phyloP scores from a whole-genome alignment of 257 asterid genomes.

The Lithospermum erythrorhizon region DNA sequence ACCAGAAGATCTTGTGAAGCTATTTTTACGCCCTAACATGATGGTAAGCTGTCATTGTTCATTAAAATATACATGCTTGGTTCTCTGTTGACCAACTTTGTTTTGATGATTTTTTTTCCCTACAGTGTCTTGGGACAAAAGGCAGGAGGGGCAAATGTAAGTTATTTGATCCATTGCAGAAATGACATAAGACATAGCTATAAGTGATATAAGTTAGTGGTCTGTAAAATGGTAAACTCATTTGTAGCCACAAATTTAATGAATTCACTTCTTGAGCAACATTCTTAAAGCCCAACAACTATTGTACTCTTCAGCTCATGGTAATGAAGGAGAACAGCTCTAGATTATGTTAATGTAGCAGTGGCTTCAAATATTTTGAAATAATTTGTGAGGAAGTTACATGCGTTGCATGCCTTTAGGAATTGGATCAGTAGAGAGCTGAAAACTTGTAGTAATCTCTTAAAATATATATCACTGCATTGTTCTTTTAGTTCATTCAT shows the following conservation, averaged over 20 bases:
- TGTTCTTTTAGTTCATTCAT: background rate
- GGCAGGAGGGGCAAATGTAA: conserved; percentile 49
- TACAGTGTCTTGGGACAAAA: conserved; percentile 77
- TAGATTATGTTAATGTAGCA: too few species aligned
- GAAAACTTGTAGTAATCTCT: too few species aligned
- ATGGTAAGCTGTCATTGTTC: conserved; percentile 32
- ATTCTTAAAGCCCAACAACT: background rate
- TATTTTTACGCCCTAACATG: conserved; percentile 72
- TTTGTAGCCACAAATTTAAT: background rate
- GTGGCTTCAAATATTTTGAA: too few species aligned
- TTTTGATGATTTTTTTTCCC: conserved; percentile 8
- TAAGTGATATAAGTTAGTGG: background rate
- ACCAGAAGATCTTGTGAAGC: conserved; percentile 90
- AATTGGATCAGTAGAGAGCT: background rate
- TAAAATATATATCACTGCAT: too few species aligned
- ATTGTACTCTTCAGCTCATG: background rate
- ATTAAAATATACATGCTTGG: background rate
- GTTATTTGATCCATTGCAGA: background rate
- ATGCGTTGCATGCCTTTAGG: background rate
- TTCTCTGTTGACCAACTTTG: background rate
- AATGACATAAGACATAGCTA: background rate
- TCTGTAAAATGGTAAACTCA: background rate
- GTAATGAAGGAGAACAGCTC: background rate
- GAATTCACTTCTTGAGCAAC: background rate
- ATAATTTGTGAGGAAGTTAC: background rate